Base-by-base conservation (phyloP, 768 basidiomycete genomes). In the Ramaria rubella region DNA sequence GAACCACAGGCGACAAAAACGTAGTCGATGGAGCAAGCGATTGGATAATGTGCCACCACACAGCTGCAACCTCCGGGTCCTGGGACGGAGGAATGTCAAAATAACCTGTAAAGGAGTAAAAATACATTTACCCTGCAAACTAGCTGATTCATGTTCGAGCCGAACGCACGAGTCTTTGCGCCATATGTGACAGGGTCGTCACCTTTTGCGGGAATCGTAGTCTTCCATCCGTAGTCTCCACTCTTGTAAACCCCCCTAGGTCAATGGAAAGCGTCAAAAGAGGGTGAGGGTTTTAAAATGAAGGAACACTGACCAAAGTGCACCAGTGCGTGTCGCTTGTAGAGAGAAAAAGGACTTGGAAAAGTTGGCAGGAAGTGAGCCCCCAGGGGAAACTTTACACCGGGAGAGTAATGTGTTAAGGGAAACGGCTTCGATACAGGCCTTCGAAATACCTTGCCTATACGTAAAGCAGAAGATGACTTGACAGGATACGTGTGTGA, bases 161-260 rank as follows among this genome's bases (percentile, higher is more conserved):
- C 26, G 19, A 45, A 45, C n/a, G 9, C 21, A 11, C 11, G 5
- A 23, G 26, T 26, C 42, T n/a, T 45, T 14, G 12, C 26, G 15
- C 42, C 42, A 26, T 31, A 55, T 3, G 19, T 44, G 26, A 27
- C 11, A 27, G 19, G 42, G 34, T 44, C 42, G 14, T 63, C 62
- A 14, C 62, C 62, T 15, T 42, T 23, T 21, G 52, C 36, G 3
- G 61, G 62, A 11, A 27, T 49, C 12, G 62, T 63, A n/a, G 30
- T 57, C 15, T 46, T 24, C 14, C 21, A 54, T 1, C 26, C 53
- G 56, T 63, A 63, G 49, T 62, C 62, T 54, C n/a, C 49, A 27
- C 11, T 15, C 14, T 19, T 46, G 15, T 38, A 26, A n/a, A 4
- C 21, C 2, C 38, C 14, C 54, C 54, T 55, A 29, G 9, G 4